Conservation (phyloP, 2,329 filamentous ascomycete species). For the Aspergillus texensis region DNA sequence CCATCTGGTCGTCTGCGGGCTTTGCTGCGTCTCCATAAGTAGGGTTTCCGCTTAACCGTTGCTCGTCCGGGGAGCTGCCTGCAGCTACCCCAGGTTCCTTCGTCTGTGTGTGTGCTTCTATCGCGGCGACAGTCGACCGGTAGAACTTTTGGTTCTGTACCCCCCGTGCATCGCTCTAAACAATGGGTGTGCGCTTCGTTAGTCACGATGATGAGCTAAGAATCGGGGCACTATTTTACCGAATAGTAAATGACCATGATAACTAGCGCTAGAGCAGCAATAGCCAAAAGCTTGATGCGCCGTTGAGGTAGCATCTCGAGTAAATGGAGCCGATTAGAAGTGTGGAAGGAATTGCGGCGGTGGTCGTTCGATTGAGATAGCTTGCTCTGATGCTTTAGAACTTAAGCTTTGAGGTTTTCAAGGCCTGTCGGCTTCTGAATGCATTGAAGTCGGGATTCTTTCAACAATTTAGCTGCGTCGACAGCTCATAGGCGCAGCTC, state of each 20-base stretch:
- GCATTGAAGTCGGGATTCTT: slow-evolving; percentile 11
- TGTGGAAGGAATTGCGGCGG: not conserved
- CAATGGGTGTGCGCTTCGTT: slow-evolving; percentile 7
- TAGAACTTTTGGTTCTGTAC: slow-evolving; percentile 55
- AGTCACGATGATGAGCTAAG: not conserved
- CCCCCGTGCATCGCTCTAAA: slow-evolving; percentile 43
- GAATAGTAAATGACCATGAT: slow-evolving; percentile 75
- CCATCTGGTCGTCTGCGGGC: slow-evolving; percentile 41
- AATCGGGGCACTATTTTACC: slow-evolving; percentile 46
- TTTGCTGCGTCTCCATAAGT: slow-evolving; percentile 55
- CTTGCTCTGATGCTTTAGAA: not conserved
- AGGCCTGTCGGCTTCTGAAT: not conserved
- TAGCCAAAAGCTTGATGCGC: slow-evolving; percentile 67
- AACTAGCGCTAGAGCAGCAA: slow-evolving; percentile 66
- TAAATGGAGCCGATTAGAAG: not conserved
- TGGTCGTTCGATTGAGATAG: not conserved
- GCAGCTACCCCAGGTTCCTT: slow-evolving; percentile 56
- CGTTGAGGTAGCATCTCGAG: slow-evolving; percentile 68
- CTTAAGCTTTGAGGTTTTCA: not conserved
- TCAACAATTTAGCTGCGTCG: slow-evolving; percentile 10
- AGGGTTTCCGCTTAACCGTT: slow-evolving; percentile 68
- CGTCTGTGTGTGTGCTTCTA: slow-evolving; percentile 51
- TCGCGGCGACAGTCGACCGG: slow-evolving; percentile 56
- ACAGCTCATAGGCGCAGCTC: slow-evolving; percentile 21
- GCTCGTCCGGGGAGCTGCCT: slow-evolving; percentile 65